phyloP scores from a whole-genome alignment of 176 grass and related monocot genomes.

The Aegilops sharonensis region DNA sequence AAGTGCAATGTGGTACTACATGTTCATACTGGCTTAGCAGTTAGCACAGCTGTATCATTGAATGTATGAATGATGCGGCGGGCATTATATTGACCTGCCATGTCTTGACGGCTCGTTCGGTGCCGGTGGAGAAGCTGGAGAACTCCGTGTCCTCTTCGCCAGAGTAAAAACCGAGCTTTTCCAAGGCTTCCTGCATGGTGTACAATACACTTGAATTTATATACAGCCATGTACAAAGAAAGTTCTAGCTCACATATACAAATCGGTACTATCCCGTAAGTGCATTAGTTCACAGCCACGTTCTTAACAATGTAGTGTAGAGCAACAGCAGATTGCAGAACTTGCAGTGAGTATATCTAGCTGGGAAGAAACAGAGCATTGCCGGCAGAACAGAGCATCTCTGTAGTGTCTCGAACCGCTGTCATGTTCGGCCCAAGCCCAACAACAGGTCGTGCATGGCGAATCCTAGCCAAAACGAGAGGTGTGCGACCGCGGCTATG shows the following conservation, averaged over 20 bases:
- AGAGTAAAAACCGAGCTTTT: constrained; percentile 83
- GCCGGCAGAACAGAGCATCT: not conserved
- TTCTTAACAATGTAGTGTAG: not conserved
- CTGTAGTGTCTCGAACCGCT: not conserved
- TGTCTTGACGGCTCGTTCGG: constrained; percentile 87
- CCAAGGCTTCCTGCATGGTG: constrained; percentile 64
- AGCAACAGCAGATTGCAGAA: not conserved
- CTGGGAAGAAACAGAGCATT: not conserved
- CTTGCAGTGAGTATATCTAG: not conserved
- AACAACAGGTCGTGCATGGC: not conserved
- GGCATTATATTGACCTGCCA: constrained; percentile 59
- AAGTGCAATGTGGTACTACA: not conserved
- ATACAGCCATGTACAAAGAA: too few species aligned
- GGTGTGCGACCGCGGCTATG: constrained; percentile 19
- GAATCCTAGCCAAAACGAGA: constrained; percentile 57
- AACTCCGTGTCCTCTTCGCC: constrained; percentile 93
- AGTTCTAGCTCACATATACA: not conserved
- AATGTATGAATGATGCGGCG: not conserved
- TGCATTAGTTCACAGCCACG: not conserved
- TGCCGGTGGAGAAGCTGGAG: constrained; percentile 75
- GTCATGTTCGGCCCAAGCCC: not conserved
- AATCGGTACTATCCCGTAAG: not conserved
- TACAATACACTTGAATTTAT: not conserved
- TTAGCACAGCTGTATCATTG: not conserved
- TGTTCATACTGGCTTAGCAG: not conserved